Base-by-base conservation (phyloP, 176 grass and related monocot species). In the Hordeum marinum region DNA sequence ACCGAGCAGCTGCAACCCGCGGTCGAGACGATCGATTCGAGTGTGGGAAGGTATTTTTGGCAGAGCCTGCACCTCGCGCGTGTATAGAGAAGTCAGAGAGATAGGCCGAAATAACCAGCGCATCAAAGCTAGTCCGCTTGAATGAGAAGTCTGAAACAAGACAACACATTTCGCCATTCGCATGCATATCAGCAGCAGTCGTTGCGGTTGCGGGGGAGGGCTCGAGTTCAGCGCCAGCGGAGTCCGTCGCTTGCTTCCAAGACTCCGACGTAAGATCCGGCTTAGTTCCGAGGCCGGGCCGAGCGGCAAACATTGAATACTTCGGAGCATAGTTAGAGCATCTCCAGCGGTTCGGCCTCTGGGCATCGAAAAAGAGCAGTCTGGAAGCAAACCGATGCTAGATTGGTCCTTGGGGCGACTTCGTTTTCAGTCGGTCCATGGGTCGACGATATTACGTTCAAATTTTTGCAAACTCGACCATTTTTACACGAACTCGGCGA, bases 241-340 rank as follows among this genome's bases (percentile, higher is more conserved):
- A 39, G 37, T 45, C 39, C 18, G 39, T 54, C 4, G 31, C 20
- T 72, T 48, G n/a, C 71, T 85, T 90, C 61, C 55, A 82, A 62
- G 6, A 25, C 23, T 63, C 67, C 32, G 50, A 85, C 4, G 43
- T 31, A 7, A 27, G 63, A 8, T 8, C 12, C 13, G 29, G 68
- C 88, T 46, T 48, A 0, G 65, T 32, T 82, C 12, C 67, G 68
- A 60, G 14, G 63, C 70, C 73, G 50, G 48, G 34, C 59, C 25
- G 82, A 37, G 62, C 40, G 27, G 62, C 78, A 10, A 68, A 50
- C 4, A 69, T 62, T 80, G 50, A 80, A 43, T 4, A 21, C 29
- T 77, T 82, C 45, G 15, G 1, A 45, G 29, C 29, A 29, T 29
- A 2, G 29, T 29, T 29, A 29, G 29, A 29, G 29, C 29, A 29